Evolutionary conservation across 176 grass and related monocot species (phyloP).

Genomic region (Echinochloa phyllopogon): DNA sequence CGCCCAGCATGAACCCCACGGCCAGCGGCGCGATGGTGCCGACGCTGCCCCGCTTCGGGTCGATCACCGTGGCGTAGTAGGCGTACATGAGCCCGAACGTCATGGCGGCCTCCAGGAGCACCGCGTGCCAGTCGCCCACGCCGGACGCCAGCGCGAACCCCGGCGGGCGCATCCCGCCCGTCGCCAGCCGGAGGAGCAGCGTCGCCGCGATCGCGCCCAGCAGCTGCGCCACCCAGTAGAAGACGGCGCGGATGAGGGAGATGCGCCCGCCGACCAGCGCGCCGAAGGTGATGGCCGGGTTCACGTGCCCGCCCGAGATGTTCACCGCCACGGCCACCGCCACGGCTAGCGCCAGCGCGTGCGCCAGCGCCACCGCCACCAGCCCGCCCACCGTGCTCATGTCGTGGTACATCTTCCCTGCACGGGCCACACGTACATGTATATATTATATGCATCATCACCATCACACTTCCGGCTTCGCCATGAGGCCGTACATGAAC

Average conservation of each 20-base stretch:
- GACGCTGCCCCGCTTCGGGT: slow-evolving; percentile 73
- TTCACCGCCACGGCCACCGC: slow-evolving; percentile 74
- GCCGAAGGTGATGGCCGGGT: slow-evolving; percentile 86
- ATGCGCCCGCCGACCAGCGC: slow-evolving; percentile 78
- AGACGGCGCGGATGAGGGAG: slow-evolving; percentile 64
- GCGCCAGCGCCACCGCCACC: slow-evolving; percentile 69
- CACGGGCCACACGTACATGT: background rate
- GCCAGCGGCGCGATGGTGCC: slow-evolving; percentile 86
- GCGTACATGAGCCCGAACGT: slow-evolving; percentile 92
- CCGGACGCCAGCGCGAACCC: slow-evolving; percentile 79
- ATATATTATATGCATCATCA: background rate
- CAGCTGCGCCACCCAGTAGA: slow-evolving; percentile 88
- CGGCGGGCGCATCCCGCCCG: slow-evolving; percentile 69
- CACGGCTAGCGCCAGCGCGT: slow-evolving; percentile 67
- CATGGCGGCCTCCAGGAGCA: slow-evolving; percentile 81
- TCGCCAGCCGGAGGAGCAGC: slow-evolving; percentile 73
- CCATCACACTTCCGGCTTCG: too few relatives aligned
- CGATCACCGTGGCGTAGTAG: slow-evolving; percentile 83
- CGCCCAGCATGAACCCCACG: slow-evolving; percentile 79
- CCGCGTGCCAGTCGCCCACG: slow-evolving; percentile 76
- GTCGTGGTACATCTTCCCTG: slow-evolving; percentile 84
- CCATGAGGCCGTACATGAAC: background rate
- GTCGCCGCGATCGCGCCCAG: slow-evolving; percentile 75
- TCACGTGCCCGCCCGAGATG: slow-evolving; percentile 89
- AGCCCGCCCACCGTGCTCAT: slow-evolving; percentile 71